phyloP scores from a whole-genome alignment of 1,284 basidiomycete genomes.

The Ceratobasidium sp. region DNA sequence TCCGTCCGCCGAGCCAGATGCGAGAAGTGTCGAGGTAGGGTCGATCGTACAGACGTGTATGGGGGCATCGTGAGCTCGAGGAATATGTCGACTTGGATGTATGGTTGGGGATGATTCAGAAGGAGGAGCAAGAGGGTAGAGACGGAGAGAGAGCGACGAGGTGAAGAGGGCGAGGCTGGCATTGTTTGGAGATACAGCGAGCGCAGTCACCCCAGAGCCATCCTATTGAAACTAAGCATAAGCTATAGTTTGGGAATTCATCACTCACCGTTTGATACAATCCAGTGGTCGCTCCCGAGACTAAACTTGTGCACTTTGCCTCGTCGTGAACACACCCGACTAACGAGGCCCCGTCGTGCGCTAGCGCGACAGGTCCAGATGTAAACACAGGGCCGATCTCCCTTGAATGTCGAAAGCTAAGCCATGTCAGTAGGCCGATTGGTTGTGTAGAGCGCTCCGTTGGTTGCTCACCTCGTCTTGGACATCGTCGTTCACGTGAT shows the following conservation, averaged over 20 bases:
- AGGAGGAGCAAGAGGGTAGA: constrained; percentile 40
- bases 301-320: constrained; percentile 80
- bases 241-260: constrained; percentile 15
- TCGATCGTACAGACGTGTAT: constrained; percentile 87
- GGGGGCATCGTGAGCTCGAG: constrained; percentile 89
- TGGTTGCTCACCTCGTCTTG: constrained; percentile 27
- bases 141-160: constrained; percentile 65
- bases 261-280: constrained; percentile 79
- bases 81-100: constrained; percentile 64
- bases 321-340: constrained; percentile 89
- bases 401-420: constrained; percentile 74
- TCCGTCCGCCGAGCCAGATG: constrained; percentile 95
- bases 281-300: constrained; percentile 75
- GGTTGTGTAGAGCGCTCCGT: neutral
- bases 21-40: constrained; percentile 89
- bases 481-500: constrained; percentile 36
- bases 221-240: constrained; percentile 50
- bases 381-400: constrained; percentile 84
- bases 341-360: constrained; percentile 78
- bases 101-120: constrained; percentile 61
- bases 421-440: neutral
- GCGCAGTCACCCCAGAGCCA: constrained; percentile 58
- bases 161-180: constrained; percentile 66
- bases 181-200: constrained; percentile 44
- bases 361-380: constrained; percentile 81